phyloP scores from a whole-genome alignment of 176 grass and related monocot genomes.

The Echinochloa phyllopogon region DNA sequence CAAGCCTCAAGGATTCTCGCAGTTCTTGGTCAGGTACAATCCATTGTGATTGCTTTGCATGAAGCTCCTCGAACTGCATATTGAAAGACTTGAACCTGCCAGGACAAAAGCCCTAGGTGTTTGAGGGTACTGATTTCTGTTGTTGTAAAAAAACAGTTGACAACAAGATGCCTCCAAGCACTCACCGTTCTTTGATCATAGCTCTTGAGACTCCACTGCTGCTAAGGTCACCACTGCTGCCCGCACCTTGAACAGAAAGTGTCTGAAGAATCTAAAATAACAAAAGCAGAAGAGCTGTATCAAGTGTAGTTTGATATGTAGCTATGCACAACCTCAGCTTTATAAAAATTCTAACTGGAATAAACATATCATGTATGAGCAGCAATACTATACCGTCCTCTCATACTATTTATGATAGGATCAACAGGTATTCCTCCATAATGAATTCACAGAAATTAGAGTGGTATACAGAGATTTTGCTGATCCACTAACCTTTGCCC shows the following conservation, averaged over 20 bases:
- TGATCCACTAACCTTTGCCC: constrained; percentile 77
- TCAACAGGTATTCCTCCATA: constrained; percentile 12
- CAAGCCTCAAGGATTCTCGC: constrained; percentile 87
- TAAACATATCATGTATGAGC: not conserved
- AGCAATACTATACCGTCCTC: not conserved
- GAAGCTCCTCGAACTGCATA: constrained; percentile 88
- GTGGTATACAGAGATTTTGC: not conserved
- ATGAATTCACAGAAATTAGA: constrained; percentile 7
- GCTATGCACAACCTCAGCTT: not conserved
- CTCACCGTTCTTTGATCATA: constrained; percentile 76
- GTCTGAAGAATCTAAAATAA: constrained; percentile 81
- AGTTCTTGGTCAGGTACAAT: constrained; percentile 85
- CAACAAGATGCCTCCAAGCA: not conserved
- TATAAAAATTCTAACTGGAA: not conserved
- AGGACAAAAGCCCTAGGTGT: not conserved
- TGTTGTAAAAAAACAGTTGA: not conserved
- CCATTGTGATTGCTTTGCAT: constrained; percentile 86
- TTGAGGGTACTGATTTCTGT: not conserved
- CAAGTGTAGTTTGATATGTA: constrained; percentile 29
- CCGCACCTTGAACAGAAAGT: constrained; percentile 79
- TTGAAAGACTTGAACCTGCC: constrained; percentile 92
- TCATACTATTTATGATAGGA: not conserved
- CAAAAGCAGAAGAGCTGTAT: constrained; percentile 30
- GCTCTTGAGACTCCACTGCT: constrained; percentile 84
- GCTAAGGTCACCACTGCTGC: constrained; percentile 58